Evolutionary conservation across 2,329 filamentous ascomycete species (phyloP), one percentile per base, ranked within the genome.

Genomic region (Triangularia verruculosa): DNA sequence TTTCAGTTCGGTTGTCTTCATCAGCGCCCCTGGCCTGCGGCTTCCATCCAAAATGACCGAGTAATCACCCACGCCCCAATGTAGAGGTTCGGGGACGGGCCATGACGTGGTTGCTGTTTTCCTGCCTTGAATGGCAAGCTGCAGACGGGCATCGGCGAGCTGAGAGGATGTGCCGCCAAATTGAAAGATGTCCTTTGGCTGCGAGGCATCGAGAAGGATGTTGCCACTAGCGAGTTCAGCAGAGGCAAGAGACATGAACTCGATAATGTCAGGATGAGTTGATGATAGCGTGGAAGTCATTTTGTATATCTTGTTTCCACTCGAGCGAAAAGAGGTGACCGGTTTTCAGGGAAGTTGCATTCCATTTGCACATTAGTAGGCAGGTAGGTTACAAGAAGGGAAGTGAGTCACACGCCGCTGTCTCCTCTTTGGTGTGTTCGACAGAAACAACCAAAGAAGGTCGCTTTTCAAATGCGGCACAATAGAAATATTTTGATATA

Each of bases 81-180:
- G 66, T 6, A 73, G 61, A 5, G 72, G 71, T 2, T 67, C 32
- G 0, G 71, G 72, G 8, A 72, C 61, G 1, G 72, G 72, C 69
- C 70, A 74, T 15, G 72, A 72, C 4, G 72, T 72, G 2, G 72
- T 73, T 20, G 71, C 72, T 6, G 71, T 69, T 61, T 74, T 74
- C 25, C 70, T 64, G 47, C 72, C 70, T 4, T 63, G 64, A 22
- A 73, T 67, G 5, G 70, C 72, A 2, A 69, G 64, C 2, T 15
- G 61, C 3, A 72, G 67, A 6, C 64, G 62, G 52, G 63, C 17
- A 43, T 72, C 65, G 56, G 65, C 66, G 12, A 64, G 52, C 1
- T 43, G 15, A 1, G 68, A 53, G 25, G 68, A 62, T 57, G 57
- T 43, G 60, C 65, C 70, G 28, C 70, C 70, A 53, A 74, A 73